A percentile compares a stretch with the other conserved stretches of the same genome.
These are phyloP conservation scores for Leccinum aurantiacum DNA, from an alignment of 768 basidiomycete genomes.

Conservation along the genomic window DNA sequence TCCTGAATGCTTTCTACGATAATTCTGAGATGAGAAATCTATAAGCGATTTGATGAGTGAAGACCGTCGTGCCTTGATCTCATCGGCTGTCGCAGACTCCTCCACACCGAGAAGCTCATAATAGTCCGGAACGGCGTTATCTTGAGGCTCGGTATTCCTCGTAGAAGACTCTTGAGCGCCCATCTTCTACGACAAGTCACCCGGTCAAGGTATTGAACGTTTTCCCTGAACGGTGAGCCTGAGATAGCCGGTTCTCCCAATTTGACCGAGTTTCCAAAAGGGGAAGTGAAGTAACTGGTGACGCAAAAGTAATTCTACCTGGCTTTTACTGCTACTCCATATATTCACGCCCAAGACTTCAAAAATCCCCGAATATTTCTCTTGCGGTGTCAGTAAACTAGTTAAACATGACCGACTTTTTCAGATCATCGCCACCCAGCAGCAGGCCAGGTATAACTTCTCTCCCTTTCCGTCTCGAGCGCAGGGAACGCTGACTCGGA, in stretches of 20 bases:
- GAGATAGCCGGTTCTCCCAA: not conserved
- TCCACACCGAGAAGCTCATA: conserved; percentile 80
- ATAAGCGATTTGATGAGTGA: not conserved
- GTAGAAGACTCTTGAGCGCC: conserved; percentile 67
- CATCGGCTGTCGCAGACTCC: conserved; percentile 80
- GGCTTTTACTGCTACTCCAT: not conserved
- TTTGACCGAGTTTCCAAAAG: conserved; percentile 14
- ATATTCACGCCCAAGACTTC: not conserved
- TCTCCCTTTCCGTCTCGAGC: not conserved
- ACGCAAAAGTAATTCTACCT: not conserved
- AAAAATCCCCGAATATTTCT: not conserved
- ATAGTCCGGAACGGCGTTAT: conserved; percentile 55
- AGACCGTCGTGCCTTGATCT: conserved; percentile 69
- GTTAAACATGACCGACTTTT: conserved; percentile 52
- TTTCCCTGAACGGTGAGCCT: too few relatives aligned
- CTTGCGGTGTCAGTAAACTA: not conserved
- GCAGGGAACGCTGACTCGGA: not conserved
- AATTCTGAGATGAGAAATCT: conserved; percentile 4
- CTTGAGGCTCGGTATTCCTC: conserved; percentile 30
- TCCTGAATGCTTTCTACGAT: conserved; percentile 74
- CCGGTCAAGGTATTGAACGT: not conserved
- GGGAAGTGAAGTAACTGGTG: conserved; percentile 3
- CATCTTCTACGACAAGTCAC: conserved; percentile 41
- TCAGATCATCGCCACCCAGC: conserved; percentile 37
- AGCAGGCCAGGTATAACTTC: conserved; percentile 28